Percentiles rank a stretch among this genome's conserved stretches.
These are phyloP conservation scores for Sporothrix sp. DNA, from an alignment of 2,329 filamentous ascomycete species.

Conservation along the genomic window DNA sequence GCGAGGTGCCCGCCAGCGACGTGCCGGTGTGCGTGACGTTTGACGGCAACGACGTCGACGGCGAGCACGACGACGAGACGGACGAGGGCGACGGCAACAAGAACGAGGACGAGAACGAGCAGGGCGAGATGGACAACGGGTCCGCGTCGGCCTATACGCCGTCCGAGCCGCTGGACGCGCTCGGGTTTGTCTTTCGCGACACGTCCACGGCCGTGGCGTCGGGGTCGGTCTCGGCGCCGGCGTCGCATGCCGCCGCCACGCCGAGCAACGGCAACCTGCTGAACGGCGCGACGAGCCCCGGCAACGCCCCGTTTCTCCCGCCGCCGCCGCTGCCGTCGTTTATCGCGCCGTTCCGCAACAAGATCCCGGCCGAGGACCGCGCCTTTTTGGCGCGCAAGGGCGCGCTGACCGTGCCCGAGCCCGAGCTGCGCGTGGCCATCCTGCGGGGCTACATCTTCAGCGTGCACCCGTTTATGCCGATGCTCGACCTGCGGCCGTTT, in stretches of 20 bases:
- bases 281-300: too few relatives aligned
- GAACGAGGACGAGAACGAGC: background rate
- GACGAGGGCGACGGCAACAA: background rate
- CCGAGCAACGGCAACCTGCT: background rate
- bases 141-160: background rate
- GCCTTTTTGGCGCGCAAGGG: constrained; percentile 55
- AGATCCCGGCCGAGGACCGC: constrained; percentile 33
- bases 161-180: background rate
- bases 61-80: background rate
- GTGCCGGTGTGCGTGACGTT: constrained; percentile 2
- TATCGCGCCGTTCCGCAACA: background rate
- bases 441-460: constrained; percentile 31
- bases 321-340: background rate
- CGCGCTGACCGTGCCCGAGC: constrained; percentile 48
- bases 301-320: too few relatives aligned
- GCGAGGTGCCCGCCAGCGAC: background rate
- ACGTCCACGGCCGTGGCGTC: background rate
- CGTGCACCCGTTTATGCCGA: constrained; percentile 58
- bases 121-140: background rate
- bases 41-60: background rate
- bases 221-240: background rate
- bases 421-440: constrained; percentile 48
- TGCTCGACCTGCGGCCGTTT: constrained; percentile 39
- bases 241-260: background rate
- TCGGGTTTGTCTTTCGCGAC: background rate